These are phyloP conservation scores for Spirogloea muscicola DNA, from an alignment of 139 green algal species.

Conservation along the genomic window DNA sequence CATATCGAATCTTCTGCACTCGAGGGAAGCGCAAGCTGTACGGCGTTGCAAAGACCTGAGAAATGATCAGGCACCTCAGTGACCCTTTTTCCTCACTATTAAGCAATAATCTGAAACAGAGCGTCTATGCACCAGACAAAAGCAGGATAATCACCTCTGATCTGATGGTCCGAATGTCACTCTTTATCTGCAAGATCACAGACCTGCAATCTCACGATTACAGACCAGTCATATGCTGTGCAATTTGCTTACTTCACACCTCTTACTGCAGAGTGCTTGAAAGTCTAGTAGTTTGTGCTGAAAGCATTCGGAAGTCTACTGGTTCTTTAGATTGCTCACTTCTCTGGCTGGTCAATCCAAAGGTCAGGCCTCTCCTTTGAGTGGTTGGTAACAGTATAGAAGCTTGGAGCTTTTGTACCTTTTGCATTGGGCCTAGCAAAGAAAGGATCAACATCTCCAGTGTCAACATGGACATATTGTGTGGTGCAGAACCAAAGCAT, in stretches of 20 bases:
- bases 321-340: neutral
- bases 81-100: too few species aligned
- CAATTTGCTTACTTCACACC: too few species aligned
- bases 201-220: constrained; percentile 3
- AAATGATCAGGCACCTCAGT: neutral
- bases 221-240: neutral
- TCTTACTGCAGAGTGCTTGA: too few species aligned
- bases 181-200: constrained; percentile 11
- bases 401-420: neutral
- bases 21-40: constrained; percentile 31
- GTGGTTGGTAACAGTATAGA: constrained; percentile 1
- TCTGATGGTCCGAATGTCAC: constrained; percentile 19
- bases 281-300: neutral
- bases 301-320: neutral
- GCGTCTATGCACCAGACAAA: neutral
- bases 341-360: constrained; percentile 15
- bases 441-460: too few species aligned
- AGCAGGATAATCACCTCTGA: constrained; percentile 2
- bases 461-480: too few species aligned
- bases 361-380: constrained; percentile 15
- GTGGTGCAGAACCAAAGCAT: too few species aligned
- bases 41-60: constrained; percentile 20
- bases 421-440: neutral
- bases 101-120: too few species aligned
- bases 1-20: constrained; percentile 23